Evolutionary conservation across 2,329 filamentous ascomycete genomes (phyloP).

Genomic region (Colletotrichum sp.): DNA sequence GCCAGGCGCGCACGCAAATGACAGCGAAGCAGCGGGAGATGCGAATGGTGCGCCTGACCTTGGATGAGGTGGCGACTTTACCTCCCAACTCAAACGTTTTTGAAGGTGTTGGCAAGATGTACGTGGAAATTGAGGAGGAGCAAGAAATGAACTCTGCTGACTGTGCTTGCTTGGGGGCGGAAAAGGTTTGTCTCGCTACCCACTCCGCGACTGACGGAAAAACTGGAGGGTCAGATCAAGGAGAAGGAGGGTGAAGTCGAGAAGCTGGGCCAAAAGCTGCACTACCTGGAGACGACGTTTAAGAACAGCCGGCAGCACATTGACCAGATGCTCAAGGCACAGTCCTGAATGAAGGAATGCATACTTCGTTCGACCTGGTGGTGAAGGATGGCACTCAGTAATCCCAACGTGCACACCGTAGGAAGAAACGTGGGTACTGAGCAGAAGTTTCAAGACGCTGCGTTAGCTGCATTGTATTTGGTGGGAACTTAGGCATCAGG

Average conservation of each 20-base stretch:
- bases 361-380: background rate
- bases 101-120: slow-evolving; percentile 98
- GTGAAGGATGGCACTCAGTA: background rate
- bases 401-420: background rate
- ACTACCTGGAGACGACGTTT: slow-evolving; percentile 93
- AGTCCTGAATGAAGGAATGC: slow-evolving; percentile 7
- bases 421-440: background rate
- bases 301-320: slow-evolving; percentile 94
- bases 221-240: slow-evolving; percentile 76
- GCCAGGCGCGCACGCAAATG: slow-evolving; percentile 83
- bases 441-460: background rate
- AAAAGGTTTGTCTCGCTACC: slow-evolving; percentile 86
- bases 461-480: background rate
- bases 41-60: slow-evolving; percentile 86
- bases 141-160: background rate
- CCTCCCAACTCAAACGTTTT: slow-evolving; percentile 82
- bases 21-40: slow-evolving; percentile 85
- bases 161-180: background rate
- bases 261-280: slow-evolving; percentile 83
- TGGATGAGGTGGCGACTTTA: slow-evolving; percentile 79
- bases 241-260: slow-evolving; percentile 79
- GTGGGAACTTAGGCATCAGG: background rate
- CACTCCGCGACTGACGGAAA: slow-evolving; percentile 73
- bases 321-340: slow-evolving; percentile 74
- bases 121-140: slow-evolving; percentile 35